These are phyloP conservation scores for Fragaria iinumae DNA, from an alignment of 306 rosid genomes.

Conservation along the genomic window DNA sequence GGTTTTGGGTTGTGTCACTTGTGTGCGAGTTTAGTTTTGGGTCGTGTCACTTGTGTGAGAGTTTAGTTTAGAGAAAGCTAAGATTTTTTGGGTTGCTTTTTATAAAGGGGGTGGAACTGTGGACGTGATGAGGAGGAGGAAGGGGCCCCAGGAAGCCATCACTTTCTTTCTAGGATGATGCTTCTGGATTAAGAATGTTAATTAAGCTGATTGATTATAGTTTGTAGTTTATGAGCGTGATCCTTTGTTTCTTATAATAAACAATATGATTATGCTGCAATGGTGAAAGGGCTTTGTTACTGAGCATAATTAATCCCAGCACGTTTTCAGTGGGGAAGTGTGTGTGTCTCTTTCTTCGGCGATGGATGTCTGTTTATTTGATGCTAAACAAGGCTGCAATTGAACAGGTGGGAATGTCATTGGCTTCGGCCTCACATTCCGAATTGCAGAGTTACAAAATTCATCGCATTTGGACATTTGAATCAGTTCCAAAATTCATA, in stretches of 20 bases:
- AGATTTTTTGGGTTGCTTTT: background rate
- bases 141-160: background rate
- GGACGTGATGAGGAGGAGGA: background rate
- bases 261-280: background rate
- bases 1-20: background rate
- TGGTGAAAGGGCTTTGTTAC: background rate
- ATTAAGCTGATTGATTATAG: background rate
- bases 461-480: too few relatives aligned
- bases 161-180: background rate
- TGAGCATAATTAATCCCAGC: background rate
- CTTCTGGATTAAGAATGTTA: conserved; percentile 6
- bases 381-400: background rate
- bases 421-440: background rate
- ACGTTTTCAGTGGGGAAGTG: background rate
- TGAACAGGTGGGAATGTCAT: background rate
- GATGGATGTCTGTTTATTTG: background rate
- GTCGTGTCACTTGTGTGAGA: too few relatives aligned
- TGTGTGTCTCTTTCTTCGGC: background rate
- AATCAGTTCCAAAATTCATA: too few relatives aligned
- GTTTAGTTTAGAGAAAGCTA: background rate
- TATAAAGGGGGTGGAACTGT: background rate
- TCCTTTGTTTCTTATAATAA: background rate
- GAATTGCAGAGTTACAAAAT: too few relatives aligned
- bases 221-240: background rate
- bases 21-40: background rate